Evolutionary conservation across 2,329 filamentous ascomycete genomes (phyloP).

Genomic region (Colletotrichum lupini): DNA sequence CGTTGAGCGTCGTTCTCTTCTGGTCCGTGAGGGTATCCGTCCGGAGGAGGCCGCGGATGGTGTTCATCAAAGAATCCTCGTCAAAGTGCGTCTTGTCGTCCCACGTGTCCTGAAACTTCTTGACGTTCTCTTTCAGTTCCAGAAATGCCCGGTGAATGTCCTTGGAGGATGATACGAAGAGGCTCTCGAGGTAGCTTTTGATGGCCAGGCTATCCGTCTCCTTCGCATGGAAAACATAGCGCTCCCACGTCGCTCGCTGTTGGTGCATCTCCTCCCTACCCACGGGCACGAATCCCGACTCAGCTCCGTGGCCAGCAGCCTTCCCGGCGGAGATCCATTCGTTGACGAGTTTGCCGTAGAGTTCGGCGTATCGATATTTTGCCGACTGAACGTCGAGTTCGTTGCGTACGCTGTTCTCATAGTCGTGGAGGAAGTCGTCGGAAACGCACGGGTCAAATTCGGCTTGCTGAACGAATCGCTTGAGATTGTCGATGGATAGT

Average conservation of each 20-base stretch:
- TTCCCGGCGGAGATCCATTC: constrained; percentile 60
- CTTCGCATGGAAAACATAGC: constrained; percentile 61
- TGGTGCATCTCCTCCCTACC: constrained; percentile 65
- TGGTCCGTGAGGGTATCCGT: constrained; percentile 55
- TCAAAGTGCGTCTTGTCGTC: constrained; percentile 45
- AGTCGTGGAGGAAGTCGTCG: constrained; percentile 54
- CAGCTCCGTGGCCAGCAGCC: constrained; percentile 43
- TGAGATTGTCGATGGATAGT: constrained; percentile 54
- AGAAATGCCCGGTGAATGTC: constrained; percentile 54
- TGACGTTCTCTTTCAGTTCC: constrained; percentile 51
- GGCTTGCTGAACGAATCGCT: constrained; percentile 64
- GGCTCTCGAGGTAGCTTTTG: constrained; percentile 57
- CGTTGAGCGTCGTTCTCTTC: constrained; percentile 51
- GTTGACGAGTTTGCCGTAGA: constrained; percentile 66
- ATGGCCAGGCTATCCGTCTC: constrained; percentile 59
- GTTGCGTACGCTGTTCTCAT: constrained; percentile 57
- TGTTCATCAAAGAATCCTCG: constrained; percentile 42
- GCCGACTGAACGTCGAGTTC: constrained; percentile 61
- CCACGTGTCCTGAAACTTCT: constrained; percentile 46
- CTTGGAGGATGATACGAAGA: constrained; percentile 56
- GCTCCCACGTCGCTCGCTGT: constrained; percentile 65
- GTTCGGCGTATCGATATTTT: constrained; percentile 64
- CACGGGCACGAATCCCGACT: constrained; percentile 55
- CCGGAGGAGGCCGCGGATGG: constrained; percentile 51
- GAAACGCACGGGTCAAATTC: constrained; percentile 64